Conservation (phyloP, 768 basidiomycete species). For the Leucosporidium yakuticum region DNA sequence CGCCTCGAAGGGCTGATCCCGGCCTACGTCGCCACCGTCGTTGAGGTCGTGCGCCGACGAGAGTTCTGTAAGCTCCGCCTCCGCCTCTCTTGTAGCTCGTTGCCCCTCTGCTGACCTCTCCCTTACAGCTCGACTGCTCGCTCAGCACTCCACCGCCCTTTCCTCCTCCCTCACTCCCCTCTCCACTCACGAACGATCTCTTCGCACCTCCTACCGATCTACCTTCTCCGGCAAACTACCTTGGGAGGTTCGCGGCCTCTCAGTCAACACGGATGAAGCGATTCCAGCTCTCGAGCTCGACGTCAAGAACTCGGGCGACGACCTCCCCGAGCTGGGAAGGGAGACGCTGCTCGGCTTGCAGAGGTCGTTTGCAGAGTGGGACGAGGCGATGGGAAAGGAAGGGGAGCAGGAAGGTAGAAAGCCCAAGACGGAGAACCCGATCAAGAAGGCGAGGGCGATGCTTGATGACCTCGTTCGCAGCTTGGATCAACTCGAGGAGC, state of each 20-base stretch:
- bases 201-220: conserved; percentile 74
- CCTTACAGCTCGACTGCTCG: conserved; percentile 54
- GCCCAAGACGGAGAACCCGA: conserved; percentile 44
- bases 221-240: conserved; percentile 82
- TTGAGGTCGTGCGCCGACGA: conserved; percentile 83
- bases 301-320: conserved; percentile 45
- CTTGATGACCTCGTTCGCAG: conserved; percentile 65
- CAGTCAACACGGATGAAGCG: background rate
- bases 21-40: conserved; percentile 82
- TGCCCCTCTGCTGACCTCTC: background rate
- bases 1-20: conserved; percentile 83
- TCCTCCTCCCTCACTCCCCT: conserved; percentile 81
- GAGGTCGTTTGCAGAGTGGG: conserved; percentile 36
- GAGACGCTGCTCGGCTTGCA: conserved; percentile 31
- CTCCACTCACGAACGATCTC: conserved; percentile 68
- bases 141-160: conserved; percentile 70
- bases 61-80: conserved; percentile 63
- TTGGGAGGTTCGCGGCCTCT: conserved; percentile 68
- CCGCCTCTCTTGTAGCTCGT: conserved; percentile 4
- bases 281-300: conserved; percentile 19
- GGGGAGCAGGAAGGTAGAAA: background rate
- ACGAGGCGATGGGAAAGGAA: conserved; percentile 21
- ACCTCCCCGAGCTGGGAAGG: conserved; percentile 52
- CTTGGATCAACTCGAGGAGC: conserved; percentile 72
- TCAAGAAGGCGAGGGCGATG: conserved; percentile 57